Base-by-base conservation (phyloP, 78 protist genomes). In the Tieghemostelium lacteum region DNA sequence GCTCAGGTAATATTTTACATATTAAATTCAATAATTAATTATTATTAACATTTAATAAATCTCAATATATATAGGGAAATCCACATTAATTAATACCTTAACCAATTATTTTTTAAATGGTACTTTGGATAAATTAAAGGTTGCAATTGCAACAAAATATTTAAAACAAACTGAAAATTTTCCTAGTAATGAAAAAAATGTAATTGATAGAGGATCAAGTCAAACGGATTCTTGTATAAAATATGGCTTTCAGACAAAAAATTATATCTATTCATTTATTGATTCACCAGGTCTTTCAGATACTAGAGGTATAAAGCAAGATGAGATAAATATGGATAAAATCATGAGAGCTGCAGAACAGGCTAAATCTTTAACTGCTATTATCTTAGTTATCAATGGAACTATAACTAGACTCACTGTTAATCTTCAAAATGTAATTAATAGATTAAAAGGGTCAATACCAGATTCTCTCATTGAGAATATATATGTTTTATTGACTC, bases 211-310 rank as follows among this genome's bases (percentile, higher is more conserved):
- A 20, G 37, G 45, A 26, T 26, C 17, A 22, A 72, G 77, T 55
- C 77, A 73, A 50, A 73, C 85, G 1, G 28, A 58, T 29, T 0
- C 22, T 26, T 73, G 85, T 39, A 31, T 19, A 0, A 31, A n/a
- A 4, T 73, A 73, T 20, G n/a, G 37, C 2, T 73, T 58, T 31
- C 16, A 31, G 2, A 58, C 22, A 24, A 67, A 40, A 1, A 28
- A 16, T 26, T 7, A 17, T 12, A 73, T 19, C 34, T 73, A 50
- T n/a, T 28, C 10, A 14, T 33, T 73, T 14, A 58, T 73, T 36
- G 85, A 73, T 50, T n/a, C 45, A 6, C 85, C 85, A 58, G 85
- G 85, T 8, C 28, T 73, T 1, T 52, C 63, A 10, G 58, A 73
- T 58, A 73, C 85, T 0, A 12, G 67, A 7, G 85, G 85, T 22